phyloP scores from a whole-genome alignment of 2,329 filamentous ascomycete genomes.

The Trichothecium roseum region DNA sequence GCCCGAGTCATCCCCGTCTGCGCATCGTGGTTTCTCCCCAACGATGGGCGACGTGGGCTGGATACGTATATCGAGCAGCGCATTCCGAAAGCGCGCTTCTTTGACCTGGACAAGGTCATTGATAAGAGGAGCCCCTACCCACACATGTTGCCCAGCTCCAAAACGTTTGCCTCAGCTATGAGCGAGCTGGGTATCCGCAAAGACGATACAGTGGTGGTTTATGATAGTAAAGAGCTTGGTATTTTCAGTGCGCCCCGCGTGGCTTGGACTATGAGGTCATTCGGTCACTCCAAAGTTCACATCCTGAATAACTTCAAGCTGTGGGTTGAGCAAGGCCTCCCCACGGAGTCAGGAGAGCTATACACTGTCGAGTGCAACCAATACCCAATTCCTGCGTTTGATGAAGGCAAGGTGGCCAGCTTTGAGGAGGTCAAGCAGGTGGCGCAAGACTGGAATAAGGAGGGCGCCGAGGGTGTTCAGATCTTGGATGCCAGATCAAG shows the following conservation, averaged over 20 bases:
- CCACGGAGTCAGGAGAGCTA: conserved; percentile 70
- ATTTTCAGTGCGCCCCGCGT: conserved; percentile 92
- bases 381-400: conserved; percentile 54
- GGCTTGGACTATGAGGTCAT: conserved; percentile 84
- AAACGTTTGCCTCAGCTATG: conserved; percentile 81
- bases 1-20: conserved; percentile 82
- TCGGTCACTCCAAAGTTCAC: conserved; percentile 83
- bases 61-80: conserved; percentile 72
- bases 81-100: conserved; percentile 87
- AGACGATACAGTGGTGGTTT: conserved; percentile 87
- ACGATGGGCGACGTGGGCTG: conserved; percentile 73
- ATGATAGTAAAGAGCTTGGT: conserved; percentile 82
- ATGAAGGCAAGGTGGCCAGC: conserved; percentile 55
- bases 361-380: conserved; percentile 55
- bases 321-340: conserved; percentile 80
- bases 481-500: conserved; percentile 77
- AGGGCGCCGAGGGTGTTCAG: conserved; percentile 74
- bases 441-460: conserved; percentile 66
- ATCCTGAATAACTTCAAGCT: conserved; percentile 89
- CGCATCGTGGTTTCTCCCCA: conserved; percentile 93
- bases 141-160: conserved; percentile 84
- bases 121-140: conserved; percentile 84
- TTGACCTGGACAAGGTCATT: conserved; percentile 87
- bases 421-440: conserved; percentile 79
- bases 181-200: conserved; percentile 74